These are phyloP conservation scores for Eucalyptus curtisii DNA, from an alignment of 345 rosid species.

Conservation along the genomic window DNA sequence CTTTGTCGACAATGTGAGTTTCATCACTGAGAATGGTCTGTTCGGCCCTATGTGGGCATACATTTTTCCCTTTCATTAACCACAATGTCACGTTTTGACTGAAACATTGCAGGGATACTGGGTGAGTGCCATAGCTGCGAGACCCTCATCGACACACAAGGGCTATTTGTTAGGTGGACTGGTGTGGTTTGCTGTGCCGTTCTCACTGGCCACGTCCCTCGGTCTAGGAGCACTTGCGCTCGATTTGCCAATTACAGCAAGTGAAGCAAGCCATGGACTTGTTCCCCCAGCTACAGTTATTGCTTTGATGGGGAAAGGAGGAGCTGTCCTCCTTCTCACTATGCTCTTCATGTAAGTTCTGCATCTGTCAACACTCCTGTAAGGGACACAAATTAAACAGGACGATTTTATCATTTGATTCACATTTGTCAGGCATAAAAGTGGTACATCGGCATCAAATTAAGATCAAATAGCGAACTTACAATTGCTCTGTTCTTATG, in stretches of 20 bases:
- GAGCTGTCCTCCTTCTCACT: constrained; percentile 80
- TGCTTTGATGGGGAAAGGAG: constrained; percentile 93
- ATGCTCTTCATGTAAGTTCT: constrained; percentile 93
- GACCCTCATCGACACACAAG: constrained; percentile 91
- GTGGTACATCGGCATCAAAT: not conserved
- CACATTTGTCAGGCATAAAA: not conserved
- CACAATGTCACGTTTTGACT: not conserved
- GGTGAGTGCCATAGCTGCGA: constrained; percentile 96
- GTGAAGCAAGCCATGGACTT: constrained; percentile 73
- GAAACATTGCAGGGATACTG: constrained; percentile 58
- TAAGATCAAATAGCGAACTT: not conserved
- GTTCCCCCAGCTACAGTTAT: constrained; percentile 92
- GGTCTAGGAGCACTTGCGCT: constrained; percentile 93
- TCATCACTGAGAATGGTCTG: not conserved
- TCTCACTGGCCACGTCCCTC: constrained; percentile 79
- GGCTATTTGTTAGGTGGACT: constrained; percentile 88
- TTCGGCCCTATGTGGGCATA: not conserved
- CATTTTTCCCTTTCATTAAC: not conserved
- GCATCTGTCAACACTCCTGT: not conserved
- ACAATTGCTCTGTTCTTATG: not conserved
- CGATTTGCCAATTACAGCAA: constrained; percentile 56
- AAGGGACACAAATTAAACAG: not conserved
- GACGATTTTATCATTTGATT: not conserved
- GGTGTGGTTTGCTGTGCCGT: constrained; percentile 96
- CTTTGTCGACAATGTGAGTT: constrained; percentile 82